These are phyloP conservation scores for Amphichorda felina DNA, from an alignment of 2,329 filamentous ascomycete species.

Conservation along the genomic window DNA sequence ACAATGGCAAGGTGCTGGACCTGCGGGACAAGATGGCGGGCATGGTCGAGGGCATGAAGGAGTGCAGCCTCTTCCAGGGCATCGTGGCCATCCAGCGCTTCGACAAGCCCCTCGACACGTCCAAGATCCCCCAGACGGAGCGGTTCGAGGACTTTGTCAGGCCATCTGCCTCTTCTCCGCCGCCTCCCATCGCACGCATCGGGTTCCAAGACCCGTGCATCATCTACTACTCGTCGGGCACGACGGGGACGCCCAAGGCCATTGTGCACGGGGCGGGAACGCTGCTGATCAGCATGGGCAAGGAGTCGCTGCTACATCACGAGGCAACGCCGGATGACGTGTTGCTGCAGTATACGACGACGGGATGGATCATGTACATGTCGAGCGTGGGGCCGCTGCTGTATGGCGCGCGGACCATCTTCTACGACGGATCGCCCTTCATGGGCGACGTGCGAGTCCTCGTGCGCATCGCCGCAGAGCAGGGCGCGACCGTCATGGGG, in stretches of 20 bases:
- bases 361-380: slow-evolving; percentile 86
- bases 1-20: slow-evolving; percentile 67
- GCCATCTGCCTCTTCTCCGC: slow-evolving; percentile 11
- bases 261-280: slow-evolving; percentile 71
- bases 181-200: slow-evolving; percentile 45
- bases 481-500: slow-evolving; percentile 60
- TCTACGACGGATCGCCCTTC: slow-evolving; percentile 82
- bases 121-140: slow-evolving; percentile 32
- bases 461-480: slow-evolving; percentile 48
- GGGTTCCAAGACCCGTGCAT: slow-evolving; percentile 65
- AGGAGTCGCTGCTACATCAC: slow-evolving; percentile 48
- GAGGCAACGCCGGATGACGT: slow-evolving; percentile 25
- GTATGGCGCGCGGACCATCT: slow-evolving; percentile 46
- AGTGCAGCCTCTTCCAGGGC: slow-evolving; percentile 46
- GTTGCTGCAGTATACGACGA: slow-evolving; percentile 48
- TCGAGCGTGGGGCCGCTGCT: slow-evolving; percentile 45
- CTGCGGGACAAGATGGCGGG: slow-evolving; percentile 62
- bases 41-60: slow-evolving; percentile 53
- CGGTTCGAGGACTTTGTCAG: slow-evolving; percentile 32
- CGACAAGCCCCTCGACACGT: slow-evolving; percentile 44
- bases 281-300: slow-evolving; percentile 36
- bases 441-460: slow-evolving; percentile 54
- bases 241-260: slow-evolving; percentile 74
- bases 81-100: slow-evolving; percentile 59
- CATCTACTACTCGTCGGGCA: slow-evolving; percentile 70